Evolutionary conservation across 352 stramenopile species (phyloP).

Genomic region (Pythium chondricola): DNA sequence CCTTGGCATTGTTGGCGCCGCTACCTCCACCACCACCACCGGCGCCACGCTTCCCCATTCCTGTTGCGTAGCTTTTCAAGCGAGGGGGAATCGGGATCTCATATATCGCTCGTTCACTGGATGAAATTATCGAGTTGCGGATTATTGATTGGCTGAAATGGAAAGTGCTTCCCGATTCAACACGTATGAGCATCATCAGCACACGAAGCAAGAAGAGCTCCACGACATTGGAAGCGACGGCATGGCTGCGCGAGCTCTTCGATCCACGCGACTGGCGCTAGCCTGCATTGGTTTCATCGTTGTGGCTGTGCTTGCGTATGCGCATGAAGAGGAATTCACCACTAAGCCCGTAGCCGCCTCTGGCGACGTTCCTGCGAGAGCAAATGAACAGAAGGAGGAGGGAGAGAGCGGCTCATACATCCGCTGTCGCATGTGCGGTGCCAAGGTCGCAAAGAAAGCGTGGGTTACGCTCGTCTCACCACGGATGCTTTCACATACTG

Average conservation of each 20-base stretch:
- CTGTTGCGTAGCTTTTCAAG: too few relatives aligned
- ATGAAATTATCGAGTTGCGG: too few relatives aligned
- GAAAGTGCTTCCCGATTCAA: too few relatives aligned
- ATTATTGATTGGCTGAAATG: constrained; percentile 17
- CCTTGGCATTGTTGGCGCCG: constrained; percentile 47
- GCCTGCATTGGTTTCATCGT: neutral
- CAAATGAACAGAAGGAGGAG: too few relatives aligned
- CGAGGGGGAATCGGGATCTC: too few relatives aligned
- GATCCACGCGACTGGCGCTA: neutral
- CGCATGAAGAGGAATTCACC: neutral
- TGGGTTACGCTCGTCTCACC: constrained; percentile 21
- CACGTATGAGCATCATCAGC: too few relatives aligned
- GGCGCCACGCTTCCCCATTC: constrained; percentile 30
- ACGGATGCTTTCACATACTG: too few relatives aligned
- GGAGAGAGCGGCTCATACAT: constrained; percentile 32
- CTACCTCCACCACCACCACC: constrained; percentile 20
- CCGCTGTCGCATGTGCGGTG: constrained; percentile 75
- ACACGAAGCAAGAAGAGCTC: too few relatives aligned
- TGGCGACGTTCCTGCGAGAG: constrained; percentile 17
- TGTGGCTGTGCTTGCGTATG: neutral
- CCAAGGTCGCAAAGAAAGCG: constrained; percentile 57
- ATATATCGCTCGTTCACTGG: too few relatives aligned
- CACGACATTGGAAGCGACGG: too few relatives aligned
- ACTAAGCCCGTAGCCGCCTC: constrained; percentile 2
- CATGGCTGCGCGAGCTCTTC: neutral